Percentiles rank a stretch among this genome's conserved stretches.
Evolutionary conservation across 495 filamentous ascomycete species (phyloP).

Genomic region (Pyrenula massariospora): DNA sequence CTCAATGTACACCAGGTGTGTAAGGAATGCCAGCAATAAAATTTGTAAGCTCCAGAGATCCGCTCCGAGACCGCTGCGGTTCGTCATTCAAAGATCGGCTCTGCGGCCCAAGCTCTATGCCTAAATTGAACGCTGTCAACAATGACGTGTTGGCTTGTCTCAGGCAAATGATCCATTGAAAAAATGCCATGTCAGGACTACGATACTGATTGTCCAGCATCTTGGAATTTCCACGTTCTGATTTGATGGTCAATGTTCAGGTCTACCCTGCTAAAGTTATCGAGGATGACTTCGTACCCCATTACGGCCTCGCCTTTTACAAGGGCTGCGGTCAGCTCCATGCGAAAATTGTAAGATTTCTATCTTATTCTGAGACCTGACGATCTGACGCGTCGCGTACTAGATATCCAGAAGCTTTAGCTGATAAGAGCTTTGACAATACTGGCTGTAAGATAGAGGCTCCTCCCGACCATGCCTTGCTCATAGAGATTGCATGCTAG

Average conservation of each 20-base stretch:
- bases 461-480: no score
- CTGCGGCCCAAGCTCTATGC: not conserved
- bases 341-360: constrained; percentile 64
- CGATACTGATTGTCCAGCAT: no score
- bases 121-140: not conserved
- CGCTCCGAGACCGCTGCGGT: no score
- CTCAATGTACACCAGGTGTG: no score
- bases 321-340: constrained; percentile 62
- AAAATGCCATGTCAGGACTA: no score
- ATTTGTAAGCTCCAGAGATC: not conserved
- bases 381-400: constrained; percentile 5
- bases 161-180: not conserved
- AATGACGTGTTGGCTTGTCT: not conserved
- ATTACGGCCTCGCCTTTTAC: constrained; percentile 54
- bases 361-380: not conserved
- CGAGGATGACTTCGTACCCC: constrained; percentile 4
- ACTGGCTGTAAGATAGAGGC: constrained; percentile 61
- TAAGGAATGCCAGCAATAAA: not conserved
- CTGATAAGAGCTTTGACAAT: constrained; percentile 89
- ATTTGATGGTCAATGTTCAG: not conserved
- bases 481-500: constrained; percentile 19
- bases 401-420: constrained; percentile 81
- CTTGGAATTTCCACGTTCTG: no score
- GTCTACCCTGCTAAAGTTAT: not conserved
- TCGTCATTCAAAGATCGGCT: no score